Base-by-base conservation (phyloP, 805 yeast genomes). In the Kuraishia hungarica region DNA sequence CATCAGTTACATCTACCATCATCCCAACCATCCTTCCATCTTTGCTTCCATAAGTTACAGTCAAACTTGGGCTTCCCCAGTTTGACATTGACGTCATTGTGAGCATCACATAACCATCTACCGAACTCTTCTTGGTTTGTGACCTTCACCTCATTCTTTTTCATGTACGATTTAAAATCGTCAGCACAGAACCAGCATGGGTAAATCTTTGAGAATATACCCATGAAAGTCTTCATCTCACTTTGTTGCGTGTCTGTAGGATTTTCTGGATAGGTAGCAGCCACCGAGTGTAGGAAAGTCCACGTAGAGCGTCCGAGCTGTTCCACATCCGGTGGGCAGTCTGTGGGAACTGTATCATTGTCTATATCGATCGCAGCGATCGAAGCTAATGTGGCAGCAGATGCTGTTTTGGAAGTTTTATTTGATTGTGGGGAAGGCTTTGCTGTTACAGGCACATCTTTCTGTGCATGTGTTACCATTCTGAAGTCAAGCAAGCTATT, bases 11-110 rank as follows among this genome's bases (percentile, higher is more conserved):
- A 78, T 23, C 76, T 67, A 1, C 81, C 81, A 60, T 80, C 83
- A 43, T 87, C 86, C 97, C 97, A 91, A 0, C 97, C 97, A 62
- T 89, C 96, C 61, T 80, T 84, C 99, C 99, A 93, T 65, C 99
- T 83, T 63, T 87, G 82, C 66, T 85, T 85, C 99, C 99, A 94
- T 59, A 88, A 77, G 56, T 83, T 75, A 64, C 98, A 93, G 66
- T 93, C 91, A 66, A 94, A 94, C 55, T 73, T 74, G 6, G 89
- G 89, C 70, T 94, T 94, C 1, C 96, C 96, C 26, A 93, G 67
- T 67, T 91, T 92, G 20, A 67, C 74, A 68, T 94, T 94, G n/a
- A 94, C 98, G 43, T 81, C 88, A 65, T 94, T 94, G 71, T 94
- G 99, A 1, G 98, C 98, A 58, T 84, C 87, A 71, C 98, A 94